phyloP scores from a whole-genome alignment of 768 basidiomycete genomes.

The Amanita thiersii region DNA sequence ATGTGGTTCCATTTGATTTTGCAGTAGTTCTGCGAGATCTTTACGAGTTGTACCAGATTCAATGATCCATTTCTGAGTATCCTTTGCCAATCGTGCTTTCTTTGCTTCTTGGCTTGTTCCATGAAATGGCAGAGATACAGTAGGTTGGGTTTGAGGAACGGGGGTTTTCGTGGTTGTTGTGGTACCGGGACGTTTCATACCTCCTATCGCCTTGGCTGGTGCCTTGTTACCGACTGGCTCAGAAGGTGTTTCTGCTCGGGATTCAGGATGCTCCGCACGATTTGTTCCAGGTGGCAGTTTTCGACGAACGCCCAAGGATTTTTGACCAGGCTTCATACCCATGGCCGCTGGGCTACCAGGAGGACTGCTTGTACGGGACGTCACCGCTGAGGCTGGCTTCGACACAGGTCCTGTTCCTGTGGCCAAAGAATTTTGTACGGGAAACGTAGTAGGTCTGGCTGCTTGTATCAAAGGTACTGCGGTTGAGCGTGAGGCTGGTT shows the following conservation, averaged over 20 bases:
- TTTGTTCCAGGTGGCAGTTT: conserved; percentile 58
- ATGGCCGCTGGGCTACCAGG: conserved; percentile 36
- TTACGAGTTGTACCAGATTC: conserved; percentile 78
- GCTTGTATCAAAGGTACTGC: conserved; percentile 87
- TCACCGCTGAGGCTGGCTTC: conserved; percentile 18
- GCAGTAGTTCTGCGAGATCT: conserved; percentile 80
- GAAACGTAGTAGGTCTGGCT: conserved; percentile 45
- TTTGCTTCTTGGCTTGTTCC: conserved; percentile 56
- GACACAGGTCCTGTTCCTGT: conserved; percentile 15
- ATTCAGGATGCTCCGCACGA: conserved; percentile 33
- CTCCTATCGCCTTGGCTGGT: conserved; percentile 27
- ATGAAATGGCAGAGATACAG: conserved; percentile 34
- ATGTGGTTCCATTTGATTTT: conserved; percentile 87
- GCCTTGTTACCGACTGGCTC: conserved; percentile 24
- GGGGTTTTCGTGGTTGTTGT: conserved; percentile 19
- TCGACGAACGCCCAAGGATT: conserved; percentile 59
- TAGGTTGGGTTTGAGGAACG: conserved; percentile 16
- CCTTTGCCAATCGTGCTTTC: conserved; percentile 61
- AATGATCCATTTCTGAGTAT: conserved; percentile 76
- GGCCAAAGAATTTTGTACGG: conserved; percentile 13
- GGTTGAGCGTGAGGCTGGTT: conserved; percentile 82
- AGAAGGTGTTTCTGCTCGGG: conserved; percentile 32
- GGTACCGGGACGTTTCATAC: conserved; percentile 37
- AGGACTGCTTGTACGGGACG: conserved; percentile 18
- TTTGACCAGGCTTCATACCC: conserved; percentile 33